Conservation (phyloP, 2,329 filamentous ascomycete genomes). For the Xylaria multiplex region DNA sequence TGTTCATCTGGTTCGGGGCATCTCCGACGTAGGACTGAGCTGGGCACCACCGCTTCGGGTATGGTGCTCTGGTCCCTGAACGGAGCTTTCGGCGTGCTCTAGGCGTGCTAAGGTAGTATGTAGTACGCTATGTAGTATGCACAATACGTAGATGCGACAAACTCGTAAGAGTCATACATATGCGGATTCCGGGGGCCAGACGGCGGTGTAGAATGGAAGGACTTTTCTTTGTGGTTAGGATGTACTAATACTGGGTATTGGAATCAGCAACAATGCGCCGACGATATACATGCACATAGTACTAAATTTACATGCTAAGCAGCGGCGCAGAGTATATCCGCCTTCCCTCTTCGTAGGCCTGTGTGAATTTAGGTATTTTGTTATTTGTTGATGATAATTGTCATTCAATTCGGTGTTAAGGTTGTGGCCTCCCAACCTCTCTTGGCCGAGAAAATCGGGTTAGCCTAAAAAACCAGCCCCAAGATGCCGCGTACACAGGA, state of each 20-base stretch:
- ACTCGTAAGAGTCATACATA: slow-evolving; percentile 27
- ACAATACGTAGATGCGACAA: slow-evolving; percentile 20
- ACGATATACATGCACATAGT: slow-evolving; percentile 5
- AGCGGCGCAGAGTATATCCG: slow-evolving; percentile 19
- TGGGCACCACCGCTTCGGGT: slow-evolving; percentile 32
- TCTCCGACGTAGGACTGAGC: slow-evolving; percentile 32
- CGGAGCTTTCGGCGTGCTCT: slow-evolving; percentile 19
- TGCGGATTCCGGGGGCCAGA: slow-evolving; percentile 27
- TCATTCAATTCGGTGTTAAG: not conserved
- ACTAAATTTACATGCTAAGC: slow-evolving; percentile 8
- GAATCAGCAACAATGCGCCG: slow-evolving; percentile 11
- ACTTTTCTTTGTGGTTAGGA: not conserved
- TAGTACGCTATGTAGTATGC: not conserved
- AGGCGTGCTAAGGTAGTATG: slow-evolving; percentile 5
- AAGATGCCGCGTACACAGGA: slow-evolving; percentile 26
- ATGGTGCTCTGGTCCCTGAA: slow-evolving; percentile 16
- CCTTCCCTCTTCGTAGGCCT: slow-evolving; percentile 21
- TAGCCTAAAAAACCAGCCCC: slow-evolving; percentile 32
- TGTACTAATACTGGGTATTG: not conserved
- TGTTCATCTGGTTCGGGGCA: slow-evolving; percentile 23
- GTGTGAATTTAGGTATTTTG: not conserved
- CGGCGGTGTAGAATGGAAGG: slow-evolving; percentile 34
- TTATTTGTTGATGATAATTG: slow-evolving; percentile 11
- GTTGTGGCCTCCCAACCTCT: slow-evolving; percentile 26
- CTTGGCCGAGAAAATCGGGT: slow-evolving; percentile 23